Base-by-base conservation (phyloP, 2,329 filamentous ascomycete species). In the Aspergillus sp. region DNA sequence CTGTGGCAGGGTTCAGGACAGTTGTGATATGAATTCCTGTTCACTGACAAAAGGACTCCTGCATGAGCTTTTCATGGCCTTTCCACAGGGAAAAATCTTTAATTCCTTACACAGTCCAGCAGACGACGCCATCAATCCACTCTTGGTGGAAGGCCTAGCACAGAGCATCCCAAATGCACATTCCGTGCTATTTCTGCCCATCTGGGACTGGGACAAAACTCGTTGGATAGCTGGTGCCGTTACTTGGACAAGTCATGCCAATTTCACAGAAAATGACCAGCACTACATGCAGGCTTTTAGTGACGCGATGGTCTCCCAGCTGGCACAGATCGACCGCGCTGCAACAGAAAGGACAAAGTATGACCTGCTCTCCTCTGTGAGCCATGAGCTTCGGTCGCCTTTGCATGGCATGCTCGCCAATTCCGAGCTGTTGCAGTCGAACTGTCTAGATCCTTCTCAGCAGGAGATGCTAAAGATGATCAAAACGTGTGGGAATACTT, bases 321-420 rank as follows among this genome's bases (percentile, higher is more conserved):
- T 74, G 15, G 68, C 70, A 12, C 68, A 72, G 11, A 61, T 72
- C 12, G 66, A 75, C n/a, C 71, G 70, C 58, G 65, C 54, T 3
- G 62, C 68, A 2, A 68, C 67, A 1, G 79, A 82, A 39, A 75
- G 75, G 52, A 76, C 79, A 9, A 84, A 84, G 58, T 76, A 77
- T 0, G 80, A 82, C 12, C 81, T 84, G 44, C 76, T 84, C 15
- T 77, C 78, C 0, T 79, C 77, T 0, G 80, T 84, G 24, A 80
- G 76, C 27, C 82, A 84, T 62, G 82, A 84, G 59, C 70, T 84
- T 7, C 72, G 80, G 4, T 77, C 68, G 37, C 82, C 75, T 21
- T 68, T 78, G 39, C 82, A 79, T 53, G 80, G 77, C 27, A 76
- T 79, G 35, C 69, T 80, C 15, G 80, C 79, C 1, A 81, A 78